phyloP scores from a whole-genome alignment of 208 protist genomes.

The Plasmodiophora brassicae region DNA sequence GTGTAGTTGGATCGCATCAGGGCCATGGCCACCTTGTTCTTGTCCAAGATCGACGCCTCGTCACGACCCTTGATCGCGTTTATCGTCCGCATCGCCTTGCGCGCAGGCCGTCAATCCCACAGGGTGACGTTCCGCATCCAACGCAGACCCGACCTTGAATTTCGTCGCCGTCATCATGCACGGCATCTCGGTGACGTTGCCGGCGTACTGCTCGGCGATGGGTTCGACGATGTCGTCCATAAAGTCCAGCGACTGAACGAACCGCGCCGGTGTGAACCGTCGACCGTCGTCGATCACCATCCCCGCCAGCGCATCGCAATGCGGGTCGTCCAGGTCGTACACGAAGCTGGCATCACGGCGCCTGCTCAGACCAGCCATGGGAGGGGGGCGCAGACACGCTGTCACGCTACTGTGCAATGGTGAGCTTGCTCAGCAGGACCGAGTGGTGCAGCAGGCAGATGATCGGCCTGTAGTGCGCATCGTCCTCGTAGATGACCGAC shows the following conservation, averaged over 20 bases:
- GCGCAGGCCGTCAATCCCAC: neutral
- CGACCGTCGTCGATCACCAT: neutral
- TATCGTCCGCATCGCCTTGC: neutral
- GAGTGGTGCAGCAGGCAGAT: neutral
- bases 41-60: neutral
- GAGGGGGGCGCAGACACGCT: neutral
- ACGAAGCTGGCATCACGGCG: neutral
- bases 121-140: neutral
- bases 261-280: neutral
- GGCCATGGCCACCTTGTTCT: neutral
- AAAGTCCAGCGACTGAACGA: neutral
- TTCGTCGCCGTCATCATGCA: neutral
- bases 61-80: too few relatives aligned
- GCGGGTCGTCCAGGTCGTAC: constrained; percentile 8
- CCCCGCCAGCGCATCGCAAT: neutral
- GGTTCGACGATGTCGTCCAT: neutral
- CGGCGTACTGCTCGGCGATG: neutral
- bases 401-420: neutral
- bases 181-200: neutral
- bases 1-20: neutral
- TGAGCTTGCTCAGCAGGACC: neutral
- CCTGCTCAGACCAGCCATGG: neutral
- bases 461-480: neutral
- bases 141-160: neutral
- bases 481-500: neutral